Base-by-base conservation (phyloP, 148 eudicot species). In the Camellia japonica region DNA sequence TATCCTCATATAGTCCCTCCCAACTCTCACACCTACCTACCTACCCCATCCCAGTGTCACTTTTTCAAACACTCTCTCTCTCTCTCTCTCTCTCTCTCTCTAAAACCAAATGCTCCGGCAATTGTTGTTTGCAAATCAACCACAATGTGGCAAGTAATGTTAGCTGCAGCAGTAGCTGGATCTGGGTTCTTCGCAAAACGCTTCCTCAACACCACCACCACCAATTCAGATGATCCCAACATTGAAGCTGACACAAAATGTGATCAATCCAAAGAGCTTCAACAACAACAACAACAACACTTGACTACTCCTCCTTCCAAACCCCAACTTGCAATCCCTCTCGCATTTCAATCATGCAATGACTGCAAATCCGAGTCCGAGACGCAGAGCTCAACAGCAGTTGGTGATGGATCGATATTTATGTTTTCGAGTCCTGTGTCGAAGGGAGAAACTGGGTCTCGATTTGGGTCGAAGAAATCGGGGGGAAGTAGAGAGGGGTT, bases 151-250 rank as follows among this genome's bases (percentile, higher is more conserved):
- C 94, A 87, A 73, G 83, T 86, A 23, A 73, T 86, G 75, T 47
- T 87, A 55, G 91, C 90, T 20, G 95, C 95, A 30, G 90, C 89
- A 13, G 88, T 87, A n/a, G 93, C 91, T 61, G 95, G 95, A 82
- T 92, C 95, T 61, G 90, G 91, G 60, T 75, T 88, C 80, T 62
- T 87, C 54, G 90, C 93, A 42, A 86, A 83, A 67, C 88, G 81
- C 71, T 60, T 92, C 44, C 74, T 84, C 61, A 66, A 71, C 55
- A 52, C 78, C 46, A 63, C 83, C 61, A 66, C 67, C 55, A 52
- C 78, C 46, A 63, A 74, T 20, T 60, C 81, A 23, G 62, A 68
- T 68, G 62, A 68, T 68, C 85, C 85, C 81, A 70, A 2, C 71
- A 74, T 74, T 65, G 77, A 49, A 71, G 46, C 74, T 42, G 60